A percentile compares a stretch with the other conserved stretches of the same genome.
These are phyloP conservation scores for Candida sp. DNA, from an alignment of 1,139 yeast species.

Conservation along the genomic window DNA sequence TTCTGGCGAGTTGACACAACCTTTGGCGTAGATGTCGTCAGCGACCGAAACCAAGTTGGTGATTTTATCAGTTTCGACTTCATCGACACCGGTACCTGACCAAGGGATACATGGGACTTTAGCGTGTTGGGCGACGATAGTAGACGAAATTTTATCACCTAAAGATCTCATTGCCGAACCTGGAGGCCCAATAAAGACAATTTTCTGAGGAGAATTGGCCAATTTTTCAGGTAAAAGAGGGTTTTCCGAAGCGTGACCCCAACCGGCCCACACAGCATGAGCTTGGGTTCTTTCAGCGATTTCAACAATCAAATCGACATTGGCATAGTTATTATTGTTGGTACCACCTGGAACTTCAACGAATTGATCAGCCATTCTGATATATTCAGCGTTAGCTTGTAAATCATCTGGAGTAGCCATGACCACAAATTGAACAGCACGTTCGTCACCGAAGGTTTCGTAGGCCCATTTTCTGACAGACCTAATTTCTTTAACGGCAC, in stretches of 20 bases:
- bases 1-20: slow-evolving; percentile 83
- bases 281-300: slow-evolving; percentile 95
- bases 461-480: slow-evolving; percentile 98
- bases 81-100: slow-evolving; percentile 97
- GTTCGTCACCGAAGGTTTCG: slow-evolving; percentile 95
- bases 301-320: slow-evolving; percentile 95
- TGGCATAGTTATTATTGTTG: slow-evolving; percentile 96
- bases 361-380: slow-evolving; percentile 98
- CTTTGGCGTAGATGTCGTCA: slow-evolving; percentile 77
- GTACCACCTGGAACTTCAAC: slow-evolving; percentile 99
- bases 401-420: slow-evolving; percentile 99
- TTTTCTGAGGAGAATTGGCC: slow-evolving; percentile 85
- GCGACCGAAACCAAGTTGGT: slow-evolving; percentile 86
- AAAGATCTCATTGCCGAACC: slow-evolving; percentile 99
- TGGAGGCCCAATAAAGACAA: slow-evolving; percentile 96
- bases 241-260: slow-evolving; percentile 99
- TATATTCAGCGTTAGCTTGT: slow-evolving; percentile 95
- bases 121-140: slow-evolving; percentile 98
- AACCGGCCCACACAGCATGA: slow-evolving; percentile 99
- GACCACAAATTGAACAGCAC: slow-evolving; percentile 89
- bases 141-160: slow-evolving; percentile 96
- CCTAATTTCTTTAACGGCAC: slow-evolving; percentile 97
- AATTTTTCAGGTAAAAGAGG: slow-evolving; percentile 90
- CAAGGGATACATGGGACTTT: slow-evolving; percentile 98
- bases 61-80: slow-evolving; percentile 62